Base-by-base conservation (phyloP, 768 basidiomycete species). In the Hericium rajendrae region DNA sequence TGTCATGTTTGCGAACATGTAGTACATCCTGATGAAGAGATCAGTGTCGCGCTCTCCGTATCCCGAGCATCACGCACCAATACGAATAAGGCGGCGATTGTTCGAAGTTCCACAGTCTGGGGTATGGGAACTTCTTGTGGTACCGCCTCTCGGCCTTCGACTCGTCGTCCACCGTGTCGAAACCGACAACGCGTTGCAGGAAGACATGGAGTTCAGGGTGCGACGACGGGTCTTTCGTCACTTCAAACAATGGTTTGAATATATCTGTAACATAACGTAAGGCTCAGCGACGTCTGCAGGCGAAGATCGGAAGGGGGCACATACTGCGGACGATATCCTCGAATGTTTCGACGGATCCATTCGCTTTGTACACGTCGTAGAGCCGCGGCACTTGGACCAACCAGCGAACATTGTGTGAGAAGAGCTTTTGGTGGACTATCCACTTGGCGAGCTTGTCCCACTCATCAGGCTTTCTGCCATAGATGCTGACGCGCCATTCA, bases 391-490 rank as follows among this genome's bases (percentile, higher is more conserved):
- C 75, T 69, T 98, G 97, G 61, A 99, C 88, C 57, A 98, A 82
- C 97, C 97, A 98, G 54, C 97, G 83, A 40, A 98, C 93, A 67
- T 99, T 98, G 71, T 98, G 94, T 2, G 94, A 97, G 70, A 80
- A 89, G 4, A 98, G 76, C 69, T 95, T 93, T 76, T 97, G 82
- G 67, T 89, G 80, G 68, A 97, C 83, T 57, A 99, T 85, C 97
- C 97, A 99, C 75, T 86, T 88, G 16, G 97, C 97, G 6, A 99
- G 76, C 66, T 97, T 97, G 76, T 98, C 97, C 97, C 97, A 99
- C 73, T 99, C 97, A 57, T 83, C 78, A 11, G 70, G 62, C 2
- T 78, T 79, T 57, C 92, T 82, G 2, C 94, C 97, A 63, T 98
- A 99, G 60, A 99, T 90, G 61, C 92, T 95, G 57, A 98, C 80